phyloP scores from a whole-genome alignment of 2,329 filamentous ascomycete genomes.

The Colletotrichum caudatum region DNA sequence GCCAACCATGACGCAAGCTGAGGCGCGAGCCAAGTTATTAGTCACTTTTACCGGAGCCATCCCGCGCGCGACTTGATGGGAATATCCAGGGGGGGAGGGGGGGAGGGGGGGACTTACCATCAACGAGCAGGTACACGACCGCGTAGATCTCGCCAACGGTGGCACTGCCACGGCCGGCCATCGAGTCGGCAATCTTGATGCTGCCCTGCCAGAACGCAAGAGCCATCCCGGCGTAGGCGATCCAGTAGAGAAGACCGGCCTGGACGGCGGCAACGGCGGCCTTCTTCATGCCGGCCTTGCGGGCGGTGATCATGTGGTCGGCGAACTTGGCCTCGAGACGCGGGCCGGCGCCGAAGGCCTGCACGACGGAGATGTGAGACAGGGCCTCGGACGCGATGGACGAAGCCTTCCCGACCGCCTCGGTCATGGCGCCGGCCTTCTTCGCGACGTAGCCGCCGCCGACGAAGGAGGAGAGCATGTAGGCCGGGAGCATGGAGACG shows the following conservation, averaged over 20 bases:
- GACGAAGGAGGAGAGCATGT: slow-evolving; percentile 68
- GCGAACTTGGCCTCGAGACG: slow-evolving; percentile 67
- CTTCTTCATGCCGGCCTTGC: slow-evolving; percentile 66
- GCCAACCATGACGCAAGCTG: slow-evolving; percentile 67
- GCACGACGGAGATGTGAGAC: slow-evolving; percentile 70
- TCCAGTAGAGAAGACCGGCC: slow-evolving; percentile 73
- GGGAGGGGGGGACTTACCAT: slow-evolving; percentile 53
- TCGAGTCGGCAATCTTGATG: slow-evolving; percentile 49
- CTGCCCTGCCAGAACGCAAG: slow-evolving; percentile 76
- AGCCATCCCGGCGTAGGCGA: slow-evolving; percentile 73
- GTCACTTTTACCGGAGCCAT: background rate
- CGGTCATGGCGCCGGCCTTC: slow-evolving; percentile 62
- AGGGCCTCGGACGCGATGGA: slow-evolving; percentile 73
- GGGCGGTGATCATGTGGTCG: slow-evolving; percentile 58
- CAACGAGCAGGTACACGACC: slow-evolving; percentile 66
- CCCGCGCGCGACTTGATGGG: background rate
- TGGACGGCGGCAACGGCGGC: slow-evolving; percentile 66
- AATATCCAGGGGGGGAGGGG: too few relatives aligned
- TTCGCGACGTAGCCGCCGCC: slow-evolving; percentile 67
- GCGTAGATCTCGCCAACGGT: slow-evolving; percentile 64
- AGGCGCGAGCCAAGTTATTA: slow-evolving; percentile 38
- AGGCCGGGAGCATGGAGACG: slow-evolving; percentile 71
- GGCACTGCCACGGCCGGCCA: slow-evolving; percentile 49
- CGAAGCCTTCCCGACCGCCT: slow-evolving; percentile 67
- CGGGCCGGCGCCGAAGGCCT: slow-evolving; percentile 70